Conservation (phyloP, 257 asterid species). For the Linderniella brevidens region DNA sequence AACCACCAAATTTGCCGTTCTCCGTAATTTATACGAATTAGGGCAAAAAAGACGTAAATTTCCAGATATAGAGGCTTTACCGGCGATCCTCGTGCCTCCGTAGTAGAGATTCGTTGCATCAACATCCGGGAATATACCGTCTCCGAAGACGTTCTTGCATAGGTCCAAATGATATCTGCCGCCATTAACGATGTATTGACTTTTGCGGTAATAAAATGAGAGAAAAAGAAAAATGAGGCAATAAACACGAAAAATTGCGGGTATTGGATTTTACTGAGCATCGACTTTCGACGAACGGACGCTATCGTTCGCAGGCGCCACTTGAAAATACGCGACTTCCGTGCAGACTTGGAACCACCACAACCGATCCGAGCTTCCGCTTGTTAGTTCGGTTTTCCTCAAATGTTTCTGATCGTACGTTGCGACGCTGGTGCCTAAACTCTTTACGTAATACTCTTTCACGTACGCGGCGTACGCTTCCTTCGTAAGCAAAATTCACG, state of each 20-base stretch:
- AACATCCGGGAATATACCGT: slow-evolving; percentile 62
- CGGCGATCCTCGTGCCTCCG: slow-evolving; percentile 81
- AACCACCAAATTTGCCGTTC: no score
- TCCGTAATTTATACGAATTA: background rate
- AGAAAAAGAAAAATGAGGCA: background rate
- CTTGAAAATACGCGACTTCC: slow-evolving; percentile 96
- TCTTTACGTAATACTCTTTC: slow-evolving; percentile 35
- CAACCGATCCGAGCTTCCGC: slow-evolving; percentile 44
- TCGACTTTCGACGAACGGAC: slow-evolving; percentile 73
- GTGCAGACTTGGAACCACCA: slow-evolving; percentile 99
- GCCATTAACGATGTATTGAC: slow-evolving; percentile 12
- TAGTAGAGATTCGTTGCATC: slow-evolving; percentile 69
- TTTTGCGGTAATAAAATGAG: slow-evolving; percentile 1
- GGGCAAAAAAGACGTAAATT: background rate
- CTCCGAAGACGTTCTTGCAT: slow-evolving; percentile 80
- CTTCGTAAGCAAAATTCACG: slow-evolving; percentile 20
- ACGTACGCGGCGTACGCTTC: slow-evolving; percentile 78
- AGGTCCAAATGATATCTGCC: slow-evolving; percentile 84
- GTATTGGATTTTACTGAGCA: slow-evolving; percentile 34
- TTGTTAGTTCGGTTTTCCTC: slow-evolving; percentile 30
- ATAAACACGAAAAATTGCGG: background rate
- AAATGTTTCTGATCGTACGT: slow-evolving; percentile 58
- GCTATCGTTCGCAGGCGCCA: slow-evolving; percentile 86
- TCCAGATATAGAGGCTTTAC: no score
- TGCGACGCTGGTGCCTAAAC: slow-evolving; percentile 36